Conservation (phyloP, 1,284 basidiomycete species). For the Ceratobasidium sp. region DNA sequence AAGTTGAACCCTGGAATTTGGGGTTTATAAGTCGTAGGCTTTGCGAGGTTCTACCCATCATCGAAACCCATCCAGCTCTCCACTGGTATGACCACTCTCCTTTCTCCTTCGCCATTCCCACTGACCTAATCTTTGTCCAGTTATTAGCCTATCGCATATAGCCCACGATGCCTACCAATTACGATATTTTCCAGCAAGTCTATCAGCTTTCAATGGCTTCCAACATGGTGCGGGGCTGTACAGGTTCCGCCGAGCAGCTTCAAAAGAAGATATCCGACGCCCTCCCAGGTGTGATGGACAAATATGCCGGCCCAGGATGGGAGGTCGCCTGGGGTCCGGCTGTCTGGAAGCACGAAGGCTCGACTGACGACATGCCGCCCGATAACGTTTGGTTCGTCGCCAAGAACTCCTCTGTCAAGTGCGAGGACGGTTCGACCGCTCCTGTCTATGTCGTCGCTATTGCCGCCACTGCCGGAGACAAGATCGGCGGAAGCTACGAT, state of each 20-base stretch:
- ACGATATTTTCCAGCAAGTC: slow-evolving; percentile 35
- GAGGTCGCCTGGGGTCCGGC: slow-evolving; percentile 34
- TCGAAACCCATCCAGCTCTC: too few species aligned
- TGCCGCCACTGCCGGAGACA: slow-evolving; percentile 18
- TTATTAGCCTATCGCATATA: too few species aligned
- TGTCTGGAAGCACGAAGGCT: slow-evolving; percentile 11
- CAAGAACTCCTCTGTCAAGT: neutral
- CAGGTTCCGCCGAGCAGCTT: neutral
- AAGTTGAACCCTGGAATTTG: too few species aligned
- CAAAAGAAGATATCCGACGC: neutral
- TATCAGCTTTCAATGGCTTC: slow-evolving; percentile 17
- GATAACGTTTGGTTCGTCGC: slow-evolving; percentile 36
- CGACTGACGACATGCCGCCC: neutral
- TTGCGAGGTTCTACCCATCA: too few species aligned
- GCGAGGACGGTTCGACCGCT: neutral
- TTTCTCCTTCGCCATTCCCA: too few species aligned
- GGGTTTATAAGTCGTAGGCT: too few species aligned
- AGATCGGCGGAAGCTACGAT: slow-evolving; percentile 19
- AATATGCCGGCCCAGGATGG: slow-evolving; percentile 17
- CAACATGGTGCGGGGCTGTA: neutral
- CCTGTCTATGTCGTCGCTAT: slow-evolving; percentile 34
- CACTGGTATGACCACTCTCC: too few species aligned
- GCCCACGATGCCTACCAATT: neutral
- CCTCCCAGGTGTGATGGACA: neutral
- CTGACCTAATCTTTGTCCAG: too few species aligned